Base-by-base conservation (phyloP, 805 yeast species). In the Candida sphagnicola region DNA sequence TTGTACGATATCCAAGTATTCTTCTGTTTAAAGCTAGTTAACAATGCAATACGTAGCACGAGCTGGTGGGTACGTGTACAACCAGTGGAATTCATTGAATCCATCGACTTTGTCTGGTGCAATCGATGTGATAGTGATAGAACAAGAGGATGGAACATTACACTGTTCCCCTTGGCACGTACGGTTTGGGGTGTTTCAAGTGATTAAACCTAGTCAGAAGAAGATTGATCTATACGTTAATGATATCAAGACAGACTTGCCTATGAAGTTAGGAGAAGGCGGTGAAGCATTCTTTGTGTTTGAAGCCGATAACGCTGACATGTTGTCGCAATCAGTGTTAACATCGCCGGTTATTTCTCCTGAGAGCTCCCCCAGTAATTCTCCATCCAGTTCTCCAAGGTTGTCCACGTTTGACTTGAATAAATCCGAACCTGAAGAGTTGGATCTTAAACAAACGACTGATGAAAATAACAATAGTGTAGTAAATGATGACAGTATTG, bases 281-380 rank as follows among this genome's bases (percentile, higher is more conserved):
- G 99, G 99, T 11, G 99, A 93, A 61, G 99, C 98, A 0, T 89
- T 89, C 57, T 93, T 93, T 56, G 98, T 93, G 30, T 91, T 93
- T 64, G 96, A 89, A 53, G 85, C 96, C 1, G 74, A 74, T 28
- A 73, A 73, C 32, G 53, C 59, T 8, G 66, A 65, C 26, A 75
- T 77, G 42, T 81, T 93, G 17, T 95, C 96, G 1, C 70, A 73
- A 39, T 84, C 84, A 42, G 72, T 88, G 46, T 77, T 88, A 48
- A 86, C 96, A 0, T 86, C 95, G 0, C 97, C 97, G 0, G 93
- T 89, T 19, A 63, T 84, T 23, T 77, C 85, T 40, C 81, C 86
- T 1, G 63, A 71, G 5, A 68, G 70, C 35, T 83, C 95, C 16
- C 91, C 95, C 0, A 57, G 49, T 53, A 74, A 36, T 3, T 58